Evolutionary conservation across 2,329 filamentous ascomycete species (phyloP).

Genomic region (Xylaria sp.): DNA sequence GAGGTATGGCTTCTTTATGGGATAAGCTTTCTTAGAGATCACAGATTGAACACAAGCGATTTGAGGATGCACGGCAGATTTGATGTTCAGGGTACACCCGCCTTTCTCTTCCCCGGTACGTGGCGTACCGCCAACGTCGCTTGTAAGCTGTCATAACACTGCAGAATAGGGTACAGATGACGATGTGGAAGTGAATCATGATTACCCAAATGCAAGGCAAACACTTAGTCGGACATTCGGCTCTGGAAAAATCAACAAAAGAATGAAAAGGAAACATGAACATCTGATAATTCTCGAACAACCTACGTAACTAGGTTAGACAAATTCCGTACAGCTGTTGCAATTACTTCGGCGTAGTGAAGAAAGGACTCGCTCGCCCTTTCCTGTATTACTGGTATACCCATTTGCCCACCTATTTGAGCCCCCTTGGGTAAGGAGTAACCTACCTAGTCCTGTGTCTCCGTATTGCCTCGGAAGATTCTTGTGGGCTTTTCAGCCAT

Average conservation of each 20-base stretch:
- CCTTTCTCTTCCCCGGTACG: slow-evolving; percentile 1
- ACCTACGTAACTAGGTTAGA: slow-evolving; percentile 1
- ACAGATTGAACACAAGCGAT: slow-evolving; percentile 16
- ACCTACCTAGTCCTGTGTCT: background rate
- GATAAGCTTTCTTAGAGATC: slow-evolving; percentile 8
- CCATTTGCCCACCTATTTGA: background rate
- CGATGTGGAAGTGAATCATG: background rate
- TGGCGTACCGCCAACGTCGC: slow-evolving; percentile 13
- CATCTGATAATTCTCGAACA: background rate
- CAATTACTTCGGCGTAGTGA: background rate
- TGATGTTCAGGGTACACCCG: slow-evolving; percentile 17
- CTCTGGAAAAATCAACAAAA: background rate
- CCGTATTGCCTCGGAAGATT: slow-evolving; percentile 30
- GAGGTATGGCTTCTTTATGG: slow-evolving; percentile 5
- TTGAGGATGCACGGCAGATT: slow-evolving; percentile 23
- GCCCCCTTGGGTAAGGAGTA: no score
- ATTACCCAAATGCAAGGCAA: background rate
- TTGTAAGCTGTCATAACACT: background rate
- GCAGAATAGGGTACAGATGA: background rate
- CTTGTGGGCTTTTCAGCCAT: slow-evolving; percentile 24
- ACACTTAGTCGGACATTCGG: background rate
- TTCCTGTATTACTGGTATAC: slow-evolving; percentile 3
- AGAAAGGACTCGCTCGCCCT: background rate
- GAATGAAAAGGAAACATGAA: background rate
- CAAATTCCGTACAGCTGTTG: background rate